A percentile compares a stretch with the other conserved stretches of the same genome.
These are phyloP conservation scores for Dictyostelium capitatum DNA, from an alignment of 78 protist genomes.

Conservation along the genomic window DNA sequence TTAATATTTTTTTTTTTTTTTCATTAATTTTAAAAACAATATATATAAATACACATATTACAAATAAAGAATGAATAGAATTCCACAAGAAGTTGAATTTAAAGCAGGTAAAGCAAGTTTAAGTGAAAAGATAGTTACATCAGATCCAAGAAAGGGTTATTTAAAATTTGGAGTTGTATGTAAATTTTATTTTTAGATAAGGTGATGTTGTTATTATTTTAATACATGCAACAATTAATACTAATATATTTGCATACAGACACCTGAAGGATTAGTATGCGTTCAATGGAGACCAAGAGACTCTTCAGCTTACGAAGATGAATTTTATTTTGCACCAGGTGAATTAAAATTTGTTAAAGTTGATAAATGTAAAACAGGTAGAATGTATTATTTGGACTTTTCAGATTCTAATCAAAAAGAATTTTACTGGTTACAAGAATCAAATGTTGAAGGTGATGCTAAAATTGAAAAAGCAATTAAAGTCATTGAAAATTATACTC, in stretches of 20 bases:
- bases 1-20: too few relatives aligned
- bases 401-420: constrained; percentile 40
- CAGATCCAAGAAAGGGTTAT: constrained; percentile 46
- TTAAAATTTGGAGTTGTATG: constrained; percentile 50
- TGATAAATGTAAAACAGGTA: constrained; percentile 11
- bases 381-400: constrained; percentile 78
- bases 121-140: constrained; percentile 12
- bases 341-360: constrained; percentile 48
- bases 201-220: too few relatives aligned
- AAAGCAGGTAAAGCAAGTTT: constrained; percentile 73
- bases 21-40: too few relatives aligned
- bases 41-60: too few relatives aligned
- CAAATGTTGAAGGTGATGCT: constrained; percentile 27
- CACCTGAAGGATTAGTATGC: constrained; percentile 41
- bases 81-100: constrained; percentile 41
- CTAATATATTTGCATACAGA: background rate
- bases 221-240: too few relatives aligned
- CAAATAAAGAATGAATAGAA: background rate
- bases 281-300: constrained; percentile 66
- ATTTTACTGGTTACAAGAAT: constrained; percentile 72
- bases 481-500: constrained; percentile 34
- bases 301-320: constrained; percentile 39
- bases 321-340: constrained; percentile 67
- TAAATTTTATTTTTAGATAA: too few relatives aligned
- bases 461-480: constrained; percentile 43